A percentile compares a stretch with the other conserved stretches of the same genome.
These are phyloP conservation scores for Tetrapisispora nanseiensis DNA, from an alignment of 805 yeast genomes.

Conservation along the genomic window DNA sequence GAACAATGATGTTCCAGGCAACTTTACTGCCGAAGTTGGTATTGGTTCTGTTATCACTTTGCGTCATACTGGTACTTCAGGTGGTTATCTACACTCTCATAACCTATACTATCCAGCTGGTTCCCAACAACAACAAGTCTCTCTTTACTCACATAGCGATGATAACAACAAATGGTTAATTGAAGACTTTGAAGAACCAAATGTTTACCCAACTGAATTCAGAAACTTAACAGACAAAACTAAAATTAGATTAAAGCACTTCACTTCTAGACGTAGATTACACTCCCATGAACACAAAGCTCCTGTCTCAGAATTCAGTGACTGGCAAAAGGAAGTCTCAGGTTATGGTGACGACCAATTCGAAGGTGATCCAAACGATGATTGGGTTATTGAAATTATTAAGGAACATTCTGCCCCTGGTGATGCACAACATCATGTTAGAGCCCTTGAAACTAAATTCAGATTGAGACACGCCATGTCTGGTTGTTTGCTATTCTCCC, in stretches of 20 bases:
- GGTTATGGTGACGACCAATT: constrained; percentile 71
- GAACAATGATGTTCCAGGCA: constrained; percentile 50
- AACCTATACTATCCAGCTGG: constrained; percentile 62
- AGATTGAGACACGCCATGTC: constrained; percentile 72
- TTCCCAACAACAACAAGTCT: constrained; percentile 75
- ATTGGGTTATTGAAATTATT: constrained; percentile 67
- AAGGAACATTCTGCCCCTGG: constrained; percentile 40
- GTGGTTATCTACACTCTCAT: constrained; percentile 82
- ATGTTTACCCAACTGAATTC: constrained; percentile 36
- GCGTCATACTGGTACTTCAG: constrained; percentile 61
- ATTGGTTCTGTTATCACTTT: constrained; percentile 57
- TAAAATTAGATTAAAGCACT: constrained; percentile 59
- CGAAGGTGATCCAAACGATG: constrained; percentile 77
- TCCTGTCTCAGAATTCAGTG: constrained; percentile 54
- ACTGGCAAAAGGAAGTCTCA: constrained; percentile 79
- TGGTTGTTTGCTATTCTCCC: constrained; percentile 70
- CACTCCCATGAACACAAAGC: constrained; percentile 80
- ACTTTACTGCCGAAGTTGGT: constrained; percentile 59
- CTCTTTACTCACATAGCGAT: constrained; percentile 72
- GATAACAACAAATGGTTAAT: constrained; percentile 62
- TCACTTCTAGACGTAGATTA: constrained; percentile 50
- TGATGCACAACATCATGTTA: constrained; percentile 44
- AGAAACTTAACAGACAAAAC: constrained; percentile 57
- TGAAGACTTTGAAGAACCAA: constrained; percentile 50
- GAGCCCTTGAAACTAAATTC: constrained; percentile 61